Conservation (phyloP, 805 yeast genomes). For the Myxozyma vanderwaltii region DNA sequence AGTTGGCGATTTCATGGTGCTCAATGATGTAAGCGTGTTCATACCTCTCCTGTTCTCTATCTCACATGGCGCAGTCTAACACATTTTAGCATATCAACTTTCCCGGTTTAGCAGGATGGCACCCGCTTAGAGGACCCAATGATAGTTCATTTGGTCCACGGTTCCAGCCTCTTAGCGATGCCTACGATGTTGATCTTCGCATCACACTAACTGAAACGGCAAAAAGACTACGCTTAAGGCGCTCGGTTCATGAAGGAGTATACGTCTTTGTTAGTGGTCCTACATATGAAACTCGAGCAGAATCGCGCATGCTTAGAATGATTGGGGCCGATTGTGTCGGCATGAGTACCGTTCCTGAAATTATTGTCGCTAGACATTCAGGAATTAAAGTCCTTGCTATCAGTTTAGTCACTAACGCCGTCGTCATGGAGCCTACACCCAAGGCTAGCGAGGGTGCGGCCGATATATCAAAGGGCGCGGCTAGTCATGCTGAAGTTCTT, state of each 20-base stretch:
- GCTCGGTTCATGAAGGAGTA: slow-evolving; percentile 81
- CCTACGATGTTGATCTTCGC: slow-evolving; percentile 77
- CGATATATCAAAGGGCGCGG: slow-evolving; percentile 66
- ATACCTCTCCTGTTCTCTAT: not conserved
- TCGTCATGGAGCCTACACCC: slow-evolving; percentile 58
- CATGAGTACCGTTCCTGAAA: slow-evolving; percentile 98
- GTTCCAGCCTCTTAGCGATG: slow-evolving; percentile 84
- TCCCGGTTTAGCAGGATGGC: slow-evolving; percentile 87
- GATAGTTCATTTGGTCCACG: slow-evolving; percentile 79
- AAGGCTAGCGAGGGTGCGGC: slow-evolving; percentile 36
- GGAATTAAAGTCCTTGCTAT: slow-evolving; percentile 82
- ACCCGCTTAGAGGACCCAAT: slow-evolving; percentile 87
- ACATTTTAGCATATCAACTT: slow-evolving; percentile 65
- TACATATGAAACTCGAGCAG: slow-evolving; percentile 90
- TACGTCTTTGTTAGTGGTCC: slow-evolving; percentile 90
- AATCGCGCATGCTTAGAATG: slow-evolving; percentile 68
- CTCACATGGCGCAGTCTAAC: not conserved
- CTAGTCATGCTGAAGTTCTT: slow-evolving; percentile 89
- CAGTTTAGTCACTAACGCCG: slow-evolving; percentile 82
- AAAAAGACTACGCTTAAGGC: slow-evolving; percentile 49
- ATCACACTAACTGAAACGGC: slow-evolving; percentile 60
- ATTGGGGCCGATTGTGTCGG: slow-evolving; percentile 95
- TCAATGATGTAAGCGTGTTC: slow-evolving; percentile 54
- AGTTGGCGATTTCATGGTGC: slow-evolving; percentile 90
- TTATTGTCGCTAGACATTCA: slow-evolving; percentile 85